Percentiles rank a stretch among this genome's conserved stretches.
Conservation (phyloP, 495 filamentous ascomycete species). For the Pseudotulostoma volvatum region DNA sequence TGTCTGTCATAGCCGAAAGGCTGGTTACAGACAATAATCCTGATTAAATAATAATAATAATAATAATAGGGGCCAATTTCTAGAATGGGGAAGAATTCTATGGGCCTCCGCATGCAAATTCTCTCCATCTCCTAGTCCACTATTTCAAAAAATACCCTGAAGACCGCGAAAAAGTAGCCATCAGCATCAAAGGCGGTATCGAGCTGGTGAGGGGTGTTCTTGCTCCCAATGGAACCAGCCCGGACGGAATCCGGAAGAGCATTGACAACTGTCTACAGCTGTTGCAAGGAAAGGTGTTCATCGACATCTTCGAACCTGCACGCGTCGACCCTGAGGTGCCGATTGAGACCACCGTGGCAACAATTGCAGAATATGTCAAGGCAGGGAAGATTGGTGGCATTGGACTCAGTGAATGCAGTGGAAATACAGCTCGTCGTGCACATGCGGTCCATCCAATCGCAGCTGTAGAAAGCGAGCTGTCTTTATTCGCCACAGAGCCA, state of each 20-base stretch:
- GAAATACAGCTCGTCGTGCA: slow-evolving; percentile 44
- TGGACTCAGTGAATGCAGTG: slow-evolving; percentile 38
- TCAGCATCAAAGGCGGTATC: slow-evolving; percentile 29
- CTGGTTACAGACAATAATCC: too few species aligned
- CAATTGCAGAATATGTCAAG: slow-evolving; percentile 32
- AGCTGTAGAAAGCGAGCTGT: slow-evolving; percentile 51
- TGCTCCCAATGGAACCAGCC: slow-evolving; percentile 33
- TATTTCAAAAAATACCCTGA: slow-evolving; percentile 36
- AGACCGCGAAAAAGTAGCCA: slow-evolving; percentile 29
- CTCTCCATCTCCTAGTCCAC: slow-evolving; percentile 25
- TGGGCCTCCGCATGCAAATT: slow-evolving; percentile 42
- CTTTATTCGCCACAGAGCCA: slow-evolving; percentile 41
- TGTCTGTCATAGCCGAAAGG: too few species aligned
- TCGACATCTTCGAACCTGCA: slow-evolving; percentile 50
- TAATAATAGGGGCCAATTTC: too few species aligned
- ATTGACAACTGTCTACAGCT: slow-evolving; percentile 34
- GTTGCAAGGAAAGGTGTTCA: slow-evolving; percentile 39
- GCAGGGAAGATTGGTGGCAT: slow-evolving; percentile 40
- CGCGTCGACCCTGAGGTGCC: slow-evolving; percentile 23
- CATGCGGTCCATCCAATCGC: slow-evolving; percentile 40
- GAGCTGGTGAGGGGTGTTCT: slow-evolving; percentile 6
- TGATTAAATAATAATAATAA: too few species aligned
- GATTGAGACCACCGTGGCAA: slow-evolving; percentile 45
- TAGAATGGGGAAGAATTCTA: slow-evolving; percentile 61
- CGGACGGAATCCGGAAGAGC: slow-evolving; percentile 33